Evolutionary conservation across 306 rosid genomes (phyloP).

Genomic region (Sphenostylis stenocarpa): DNA sequence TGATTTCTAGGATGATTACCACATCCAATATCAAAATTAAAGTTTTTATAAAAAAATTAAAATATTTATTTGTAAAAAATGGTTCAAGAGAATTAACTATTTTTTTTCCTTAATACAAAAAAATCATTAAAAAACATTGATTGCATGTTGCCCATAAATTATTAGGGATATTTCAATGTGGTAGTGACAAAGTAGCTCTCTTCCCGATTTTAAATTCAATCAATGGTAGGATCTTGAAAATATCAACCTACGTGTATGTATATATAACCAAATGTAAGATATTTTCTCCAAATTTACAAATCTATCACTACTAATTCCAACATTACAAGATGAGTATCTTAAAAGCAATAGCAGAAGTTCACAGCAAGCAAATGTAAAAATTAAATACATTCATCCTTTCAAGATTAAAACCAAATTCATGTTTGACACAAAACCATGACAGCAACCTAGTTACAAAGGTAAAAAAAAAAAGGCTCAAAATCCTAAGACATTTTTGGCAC

Average conservation of each 20-base stretch:
- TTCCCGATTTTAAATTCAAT: background rate
- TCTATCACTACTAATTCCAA: background rate
- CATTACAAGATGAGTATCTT: constrained; percentile 16
- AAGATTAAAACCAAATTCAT: constrained; percentile 27
- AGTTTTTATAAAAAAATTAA: too few species aligned
- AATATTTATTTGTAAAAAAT: too few species aligned
- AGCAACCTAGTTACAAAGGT: constrained; percentile 1
- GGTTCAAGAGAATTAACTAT: too few species aligned
- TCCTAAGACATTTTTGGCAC: background rate
- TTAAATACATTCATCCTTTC: constrained; percentile 10
- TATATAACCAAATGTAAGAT: too few species aligned
- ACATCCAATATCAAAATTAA: too few species aligned
- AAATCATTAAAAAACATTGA: too few species aligned
- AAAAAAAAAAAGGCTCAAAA: background rate
- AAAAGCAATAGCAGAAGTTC: background rate
- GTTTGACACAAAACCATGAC: constrained; percentile 11
- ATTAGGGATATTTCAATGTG: too few species aligned
- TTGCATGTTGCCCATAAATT: too few species aligned
- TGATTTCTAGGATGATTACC: too few species aligned
- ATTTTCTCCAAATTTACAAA: constrained; percentile 9
- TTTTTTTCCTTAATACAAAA: too few species aligned
- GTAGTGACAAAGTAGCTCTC: background rate
- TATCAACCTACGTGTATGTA: too few species aligned
- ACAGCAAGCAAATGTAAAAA: background rate
- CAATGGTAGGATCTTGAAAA: background rate